phyloP scores from a whole-genome alignment of 805 yeast genomes.

The Saturnispora dispora region DNA sequence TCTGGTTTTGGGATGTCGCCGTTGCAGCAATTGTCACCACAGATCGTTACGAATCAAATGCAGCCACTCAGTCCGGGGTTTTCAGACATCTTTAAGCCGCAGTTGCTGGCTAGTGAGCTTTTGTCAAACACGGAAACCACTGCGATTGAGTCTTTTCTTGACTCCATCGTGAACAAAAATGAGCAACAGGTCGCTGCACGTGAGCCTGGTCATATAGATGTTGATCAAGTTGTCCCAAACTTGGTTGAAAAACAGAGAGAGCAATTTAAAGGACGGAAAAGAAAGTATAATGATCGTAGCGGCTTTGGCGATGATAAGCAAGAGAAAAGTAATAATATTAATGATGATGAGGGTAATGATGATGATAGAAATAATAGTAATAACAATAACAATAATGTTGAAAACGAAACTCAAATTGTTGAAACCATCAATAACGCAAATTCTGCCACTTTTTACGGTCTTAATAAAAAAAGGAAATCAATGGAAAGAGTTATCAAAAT shows the following conservation, averaged over 20 bases:
- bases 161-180: constrained; percentile 28
- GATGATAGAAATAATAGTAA: background rate
- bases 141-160: constrained; percentile 29
- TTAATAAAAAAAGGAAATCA: background rate
- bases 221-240: background rate
- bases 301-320: background rate
- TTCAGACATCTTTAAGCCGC: background rate
- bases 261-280: background rate
- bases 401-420: background rate
- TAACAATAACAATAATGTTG: too few species aligned
- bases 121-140: constrained; percentile 28
- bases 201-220: background rate
- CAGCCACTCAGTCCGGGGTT: background rate
- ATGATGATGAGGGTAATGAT: background rate
- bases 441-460: background rate
- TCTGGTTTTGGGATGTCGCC: background rate
- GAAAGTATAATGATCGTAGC: background rate
- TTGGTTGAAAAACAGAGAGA: background rate
- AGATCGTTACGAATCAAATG: background rate
- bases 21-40: background rate
- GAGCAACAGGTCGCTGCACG: background rate
- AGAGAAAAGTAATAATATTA: background rate
- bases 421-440: too few species aligned
- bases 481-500: background rate
- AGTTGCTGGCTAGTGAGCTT: constrained; percentile 16